phyloP scores from a whole-genome alignment of 208 protist genomes.

The Phytomonas sp. region DNA sequence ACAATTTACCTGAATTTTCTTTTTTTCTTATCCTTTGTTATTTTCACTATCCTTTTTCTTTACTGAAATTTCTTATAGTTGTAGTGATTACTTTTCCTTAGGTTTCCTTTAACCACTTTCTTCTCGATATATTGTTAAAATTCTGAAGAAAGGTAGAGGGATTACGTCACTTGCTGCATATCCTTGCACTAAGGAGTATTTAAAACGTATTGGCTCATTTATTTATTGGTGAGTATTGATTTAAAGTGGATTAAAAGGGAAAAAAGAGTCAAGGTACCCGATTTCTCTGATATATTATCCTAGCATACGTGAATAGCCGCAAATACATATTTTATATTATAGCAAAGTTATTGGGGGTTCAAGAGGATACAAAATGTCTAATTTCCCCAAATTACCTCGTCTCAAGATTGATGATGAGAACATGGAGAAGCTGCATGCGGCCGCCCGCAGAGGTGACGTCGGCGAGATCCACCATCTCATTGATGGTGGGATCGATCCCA shows the following conservation, averaged over 20 bases:
- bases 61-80: background rate
- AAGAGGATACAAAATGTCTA: slow-evolving; percentile 23
- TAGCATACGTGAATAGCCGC: slow-evolving; percentile 3
- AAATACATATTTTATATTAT: background rate
- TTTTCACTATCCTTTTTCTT: slow-evolving; percentile 6
- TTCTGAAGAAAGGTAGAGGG: background rate
- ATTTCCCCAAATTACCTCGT: slow-evolving; percentile 59
- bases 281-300: background rate
- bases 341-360: background rate
- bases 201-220: background rate
- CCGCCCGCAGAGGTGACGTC: slow-evolving; percentile 66
- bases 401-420: slow-evolving; percentile 80
- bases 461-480: slow-evolving; percentile 76
- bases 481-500: slow-evolving; percentile 49
- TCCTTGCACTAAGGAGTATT: too few species aligned
- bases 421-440: slow-evolving; percentile 84
- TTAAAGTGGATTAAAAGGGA: background rate
- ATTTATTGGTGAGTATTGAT: background rate
- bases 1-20: background rate
- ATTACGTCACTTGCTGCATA: too few species aligned
- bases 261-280: background rate
- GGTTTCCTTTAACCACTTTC: background rate
- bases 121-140: background rate
- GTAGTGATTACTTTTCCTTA: slow-evolving; percentile 1
- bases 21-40: slow-evolving; percentile 2